Conservation (phyloP, 768 basidiomycete genomes). For the Suillus tomentosus region DNA sequence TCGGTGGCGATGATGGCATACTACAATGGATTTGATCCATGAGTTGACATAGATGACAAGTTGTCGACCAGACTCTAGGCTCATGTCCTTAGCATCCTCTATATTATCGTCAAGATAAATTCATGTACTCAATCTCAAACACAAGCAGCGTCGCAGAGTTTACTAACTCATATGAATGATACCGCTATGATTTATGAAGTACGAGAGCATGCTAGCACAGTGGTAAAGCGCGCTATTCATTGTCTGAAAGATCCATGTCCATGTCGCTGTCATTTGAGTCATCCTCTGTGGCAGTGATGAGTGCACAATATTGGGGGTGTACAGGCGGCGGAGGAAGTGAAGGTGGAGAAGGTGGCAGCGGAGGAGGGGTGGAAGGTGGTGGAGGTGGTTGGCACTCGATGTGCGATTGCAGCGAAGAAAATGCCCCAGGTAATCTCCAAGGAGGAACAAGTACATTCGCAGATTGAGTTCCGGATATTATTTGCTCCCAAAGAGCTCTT, state of each 20-base stretch:
- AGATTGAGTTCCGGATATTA: constrained; percentile 28
- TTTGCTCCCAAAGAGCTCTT: constrained; percentile 41
- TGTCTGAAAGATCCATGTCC: constrained; percentile 34
- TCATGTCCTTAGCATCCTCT: background rate
- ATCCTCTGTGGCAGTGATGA: background rate
- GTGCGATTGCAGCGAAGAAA: constrained; percentile 24
- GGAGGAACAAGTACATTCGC: constrained; percentile 14
- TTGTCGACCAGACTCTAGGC: background rate
- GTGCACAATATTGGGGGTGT: background rate
- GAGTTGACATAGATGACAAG: background rate
- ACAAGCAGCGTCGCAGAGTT: background rate
- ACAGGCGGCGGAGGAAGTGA: constrained; percentile 17
- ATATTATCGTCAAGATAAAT: background rate
- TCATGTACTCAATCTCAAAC: background rate
- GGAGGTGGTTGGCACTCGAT: constrained; percentile 27
- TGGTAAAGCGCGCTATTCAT: constrained; percentile 18
- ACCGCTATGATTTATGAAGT: background rate
- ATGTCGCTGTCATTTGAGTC: background rate
- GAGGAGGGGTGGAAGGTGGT: constrained; percentile 37
- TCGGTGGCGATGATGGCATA: constrained; percentile 33
- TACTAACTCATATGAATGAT: background rate
- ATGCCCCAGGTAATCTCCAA: constrained; percentile 26
- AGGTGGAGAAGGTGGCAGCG: constrained; percentile 33
- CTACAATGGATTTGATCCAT: constrained; percentile 5
- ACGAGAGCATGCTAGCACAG: background rate